Percentiles rank a stretch among this genome's conserved stretches.
These are phyloP conservation scores for Lumnitzera racemosa DNA, from an alignment of 345 rosid genomes.

Conservation along the genomic window DNA sequence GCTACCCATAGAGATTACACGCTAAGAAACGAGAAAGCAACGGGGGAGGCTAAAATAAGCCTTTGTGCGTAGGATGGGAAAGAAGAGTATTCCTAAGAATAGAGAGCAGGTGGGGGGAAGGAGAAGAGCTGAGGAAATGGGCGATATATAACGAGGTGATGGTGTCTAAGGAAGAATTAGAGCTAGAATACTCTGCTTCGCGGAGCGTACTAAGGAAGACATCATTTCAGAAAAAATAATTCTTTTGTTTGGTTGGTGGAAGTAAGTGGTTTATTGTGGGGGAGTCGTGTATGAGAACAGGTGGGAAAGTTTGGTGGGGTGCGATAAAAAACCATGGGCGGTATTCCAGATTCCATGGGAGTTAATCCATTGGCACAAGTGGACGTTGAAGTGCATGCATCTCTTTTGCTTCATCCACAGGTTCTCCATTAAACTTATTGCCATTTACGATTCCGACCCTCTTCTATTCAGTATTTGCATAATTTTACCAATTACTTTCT, in stretches of 20 bases:
- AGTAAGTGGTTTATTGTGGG: too few relatives aligned
- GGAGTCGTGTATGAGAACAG: not conserved
- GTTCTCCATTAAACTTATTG: not conserved
- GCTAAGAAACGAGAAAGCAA: not conserved
- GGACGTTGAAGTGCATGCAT: not conserved
- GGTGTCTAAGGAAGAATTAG: not conserved
- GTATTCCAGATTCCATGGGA: slow-evolving; percentile 9
- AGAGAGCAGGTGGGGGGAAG: not conserved
- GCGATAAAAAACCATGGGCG: slow-evolving; percentile 9
- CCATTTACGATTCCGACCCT: not conserved
- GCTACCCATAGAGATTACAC: too few relatives aligned
- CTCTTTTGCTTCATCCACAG: not conserved
- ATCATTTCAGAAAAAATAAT: not conserved
- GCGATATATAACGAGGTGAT: slow-evolving; percentile 2
- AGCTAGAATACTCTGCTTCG: slow-evolving; percentile 15
- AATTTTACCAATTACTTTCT: too few relatives aligned
- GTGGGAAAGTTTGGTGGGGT: not conserved
- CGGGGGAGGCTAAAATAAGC: not conserved
- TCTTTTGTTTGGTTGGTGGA: not conserved
- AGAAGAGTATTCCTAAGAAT: not conserved
- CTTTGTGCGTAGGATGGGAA: not conserved
- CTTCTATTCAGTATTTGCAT: not conserved
- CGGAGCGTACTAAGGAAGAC: slow-evolving; percentile 8
- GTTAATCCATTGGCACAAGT: slow-evolving; percentile 2
- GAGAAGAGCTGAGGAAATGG: not conserved